Evolutionary conservation across 2,329 filamentous ascomycete genomes (phyloP), one percentile per base, ranked within the genome.

Genomic region (Phaeoacremonium minimum): DNA sequence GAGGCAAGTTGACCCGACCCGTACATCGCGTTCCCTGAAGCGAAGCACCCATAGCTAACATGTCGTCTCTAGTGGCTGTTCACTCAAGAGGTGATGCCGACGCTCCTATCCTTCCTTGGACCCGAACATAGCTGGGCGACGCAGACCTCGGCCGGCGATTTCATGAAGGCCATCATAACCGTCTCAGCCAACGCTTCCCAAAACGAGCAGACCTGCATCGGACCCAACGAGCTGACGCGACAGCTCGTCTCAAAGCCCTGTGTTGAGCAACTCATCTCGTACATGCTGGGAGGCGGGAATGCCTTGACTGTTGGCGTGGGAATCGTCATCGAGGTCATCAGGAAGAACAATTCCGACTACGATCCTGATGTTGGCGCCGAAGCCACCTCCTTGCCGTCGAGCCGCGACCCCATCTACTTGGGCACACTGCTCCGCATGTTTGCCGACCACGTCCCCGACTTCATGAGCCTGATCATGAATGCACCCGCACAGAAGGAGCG

Each of bases 261-360:
- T 50, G 80, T 95, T 35, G 77, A 91, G 53, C 80, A 80, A 41
- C 75, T 98, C n/a, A 87, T 97, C 41, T 70, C 76, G 12, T 87
- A 91, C 51, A 98, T 98, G 93, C 77, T 97, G 12, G 77, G 83
- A 35, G 93, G 93, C 28, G 93, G 93, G 17, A 97, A 98, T 52
- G 85, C 93, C 6, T 66, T 98, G 40, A 97, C 91, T 0, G 94
- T 97, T 13, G 93, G 93, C 33, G 93, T 98, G 9, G 93, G 93
- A 15, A 96, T 97, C 52, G 79, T 98, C 20, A 98, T 98, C 46
- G 93, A 98, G 63, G 93, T 98, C 31, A 98, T 98, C 57, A 80
- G 93, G 42, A 98, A 98, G 67, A 98, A 98, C 64, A 98, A 98
- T 59, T 97, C 93, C 1, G 93, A 98, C 61, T 98, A 98, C 57